Evolutionary conservation across 2,329 filamentous ascomycete genomes (phyloP).

Genomic region (Nemania abortiva): DNA sequence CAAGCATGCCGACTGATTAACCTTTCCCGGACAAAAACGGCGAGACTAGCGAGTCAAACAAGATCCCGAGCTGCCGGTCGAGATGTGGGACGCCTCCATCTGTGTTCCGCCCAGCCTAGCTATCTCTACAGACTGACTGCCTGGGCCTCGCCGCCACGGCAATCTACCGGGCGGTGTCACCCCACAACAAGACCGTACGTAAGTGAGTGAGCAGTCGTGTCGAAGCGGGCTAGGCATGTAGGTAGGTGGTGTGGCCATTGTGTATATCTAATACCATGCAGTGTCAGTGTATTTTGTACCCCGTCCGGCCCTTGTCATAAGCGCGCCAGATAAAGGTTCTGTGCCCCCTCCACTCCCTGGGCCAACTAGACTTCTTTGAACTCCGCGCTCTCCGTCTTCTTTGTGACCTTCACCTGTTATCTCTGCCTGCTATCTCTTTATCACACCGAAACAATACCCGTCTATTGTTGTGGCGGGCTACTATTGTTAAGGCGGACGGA

Average conservation of each 20-base stretch:
- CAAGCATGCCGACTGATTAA: not conserved
- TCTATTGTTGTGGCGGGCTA: not conserved
- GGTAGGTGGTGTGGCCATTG: conserved; percentile 1
- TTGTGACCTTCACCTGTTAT: conserved; percentile 13
- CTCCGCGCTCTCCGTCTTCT: conserved; percentile 4
- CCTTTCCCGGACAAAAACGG: not conserved
- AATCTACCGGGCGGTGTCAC: not conserved
- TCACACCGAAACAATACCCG: conserved; percentile 20
- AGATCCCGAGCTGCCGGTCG: not conserved
- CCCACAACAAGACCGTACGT: too few relatives aligned
- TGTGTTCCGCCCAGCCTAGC: not conserved
- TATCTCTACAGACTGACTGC: not conserved
- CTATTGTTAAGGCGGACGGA: not conserved
- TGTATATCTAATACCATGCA: not conserved
- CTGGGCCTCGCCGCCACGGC: too few relatives aligned
- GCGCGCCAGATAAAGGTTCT: conserved; percentile 20
- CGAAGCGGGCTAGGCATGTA: not conserved
- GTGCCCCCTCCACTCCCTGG: not conserved
- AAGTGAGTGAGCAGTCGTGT: not conserved
- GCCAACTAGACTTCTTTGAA: conserved; percentile 11
- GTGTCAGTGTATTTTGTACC: not conserved
- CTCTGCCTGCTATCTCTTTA: conserved; percentile 2
- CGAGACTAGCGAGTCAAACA: not conserved
- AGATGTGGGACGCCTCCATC: conserved; percentile 23
- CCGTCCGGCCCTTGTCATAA: conserved; percentile 18